Evolutionary conservation across 2,329 filamentous ascomycete species (phyloP).

Genomic region (Ascochyta fabae): DNA sequence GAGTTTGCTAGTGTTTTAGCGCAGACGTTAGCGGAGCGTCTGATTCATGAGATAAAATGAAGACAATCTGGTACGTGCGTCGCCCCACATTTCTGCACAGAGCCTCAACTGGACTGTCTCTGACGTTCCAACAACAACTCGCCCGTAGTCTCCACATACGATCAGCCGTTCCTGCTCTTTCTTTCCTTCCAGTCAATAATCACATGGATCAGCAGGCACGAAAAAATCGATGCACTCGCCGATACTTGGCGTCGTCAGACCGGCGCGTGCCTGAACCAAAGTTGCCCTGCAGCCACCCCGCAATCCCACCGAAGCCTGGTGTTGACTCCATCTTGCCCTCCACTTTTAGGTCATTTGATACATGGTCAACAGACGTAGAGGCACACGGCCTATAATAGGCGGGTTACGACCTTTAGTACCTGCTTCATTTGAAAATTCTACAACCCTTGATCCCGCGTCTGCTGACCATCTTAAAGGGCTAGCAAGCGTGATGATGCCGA

Average conservation of each 20-base stretch:
- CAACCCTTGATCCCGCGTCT: not conserved
- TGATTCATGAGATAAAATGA: no score
- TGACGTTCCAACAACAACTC: not conserved
- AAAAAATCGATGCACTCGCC: not conserved
- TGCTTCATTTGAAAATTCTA: not conserved
- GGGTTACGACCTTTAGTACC: not conserved
- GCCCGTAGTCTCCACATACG: not conserved
- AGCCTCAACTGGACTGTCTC: not conserved
- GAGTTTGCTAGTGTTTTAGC: no score
- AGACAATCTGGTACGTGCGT: not conserved
- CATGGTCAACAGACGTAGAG: not conserved
- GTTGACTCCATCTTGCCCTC: conserved; percentile 9
- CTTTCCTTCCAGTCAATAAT: not conserved
- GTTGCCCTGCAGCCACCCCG: conserved; percentile 15
- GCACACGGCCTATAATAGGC: conserved; percentile 3
- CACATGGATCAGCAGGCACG: not conserved
- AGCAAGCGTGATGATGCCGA: conserved; percentile 33
- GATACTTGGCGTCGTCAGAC: conserved; percentile 8
- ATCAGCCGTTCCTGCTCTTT: not conserved
- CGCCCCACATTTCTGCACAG: not conserved
- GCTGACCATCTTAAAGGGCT: conserved; percentile 3
- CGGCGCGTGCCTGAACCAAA: not conserved
- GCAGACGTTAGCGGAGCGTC: no score
- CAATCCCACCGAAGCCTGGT: conserved; percentile 12
- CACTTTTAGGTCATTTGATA: conserved; percentile 14